Evolutionary conservation across 257 asterid genomes (phyloP).

Genomic region (Primulina huaijiensis): DNA sequence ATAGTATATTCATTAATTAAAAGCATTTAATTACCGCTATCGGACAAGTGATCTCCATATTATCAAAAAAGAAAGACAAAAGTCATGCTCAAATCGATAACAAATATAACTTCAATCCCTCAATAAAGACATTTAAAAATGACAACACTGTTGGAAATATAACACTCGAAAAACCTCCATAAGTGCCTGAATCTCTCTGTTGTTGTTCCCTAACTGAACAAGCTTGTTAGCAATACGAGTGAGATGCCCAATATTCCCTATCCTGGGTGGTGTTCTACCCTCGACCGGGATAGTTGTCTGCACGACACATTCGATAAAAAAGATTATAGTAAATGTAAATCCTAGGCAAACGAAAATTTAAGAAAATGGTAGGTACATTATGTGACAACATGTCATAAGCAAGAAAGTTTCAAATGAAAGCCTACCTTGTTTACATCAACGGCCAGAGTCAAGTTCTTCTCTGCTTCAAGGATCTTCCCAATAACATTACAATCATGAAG

Average conservation of each 20-base stretch:
- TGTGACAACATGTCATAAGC: neutral
- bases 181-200: conserved; percentile 47
- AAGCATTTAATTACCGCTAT: no score
- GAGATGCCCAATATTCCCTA: conserved; percentile 82
- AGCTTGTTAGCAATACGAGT: conserved; percentile 85
- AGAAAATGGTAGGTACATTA: neutral
- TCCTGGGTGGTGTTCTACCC: conserved; percentile 70
- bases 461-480: conserved; percentile 78
- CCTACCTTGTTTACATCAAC: conserved; percentile 47
- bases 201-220: conserved; percentile 56
- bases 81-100: no score
- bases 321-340: neutral
- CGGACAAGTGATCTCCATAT: no score
- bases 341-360: neutral
- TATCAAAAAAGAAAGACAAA: no score
- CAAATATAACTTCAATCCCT: no score
- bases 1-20: no score
- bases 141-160: neutral
- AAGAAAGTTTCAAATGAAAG: neutral
- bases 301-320: conserved; percentile 24
- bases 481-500: conserved; percentile 72
- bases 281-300: conserved; percentile 70
- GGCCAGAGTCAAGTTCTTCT: conserved; percentile 49
- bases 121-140: neutral
- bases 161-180: conserved; percentile 51